These are phyloP conservation scores for Tricholoma sp. DNA, from an alignment of 768 basidiomycete species.

Conservation along the genomic window DNA sequence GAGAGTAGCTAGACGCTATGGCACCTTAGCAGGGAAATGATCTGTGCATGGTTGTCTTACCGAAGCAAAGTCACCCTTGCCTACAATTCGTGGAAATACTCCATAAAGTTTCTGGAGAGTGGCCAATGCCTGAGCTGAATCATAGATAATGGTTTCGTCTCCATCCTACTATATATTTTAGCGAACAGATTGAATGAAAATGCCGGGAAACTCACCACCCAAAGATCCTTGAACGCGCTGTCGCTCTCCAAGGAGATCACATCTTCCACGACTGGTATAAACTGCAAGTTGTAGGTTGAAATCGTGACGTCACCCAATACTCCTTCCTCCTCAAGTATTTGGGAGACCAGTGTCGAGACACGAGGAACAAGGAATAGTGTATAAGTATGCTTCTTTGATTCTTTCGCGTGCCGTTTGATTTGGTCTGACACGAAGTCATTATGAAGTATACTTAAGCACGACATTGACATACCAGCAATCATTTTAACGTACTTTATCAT, in stretches of 20 bases:
- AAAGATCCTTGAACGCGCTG: slow-evolving; percentile 81
- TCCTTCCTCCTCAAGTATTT: slow-evolving; percentile 93
- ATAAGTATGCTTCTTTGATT: slow-evolving; percentile 75
- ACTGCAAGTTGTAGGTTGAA: slow-evolving; percentile 84
- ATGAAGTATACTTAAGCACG: slow-evolving; percentile 9
- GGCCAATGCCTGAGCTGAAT: slow-evolving; percentile 82
- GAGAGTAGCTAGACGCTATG: slow-evolving; percentile 71
- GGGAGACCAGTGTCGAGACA: slow-evolving; percentile 77
- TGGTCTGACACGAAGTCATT: slow-evolving; percentile 62
- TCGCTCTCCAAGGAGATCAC: slow-evolving; percentile 88
- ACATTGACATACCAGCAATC: slow-evolving; percentile 71
- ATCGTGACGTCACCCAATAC: slow-evolving; percentile 93
- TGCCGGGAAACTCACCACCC: slow-evolving; percentile 61
- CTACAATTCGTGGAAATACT: slow-evolving; percentile 85
- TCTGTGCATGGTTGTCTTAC: slow-evolving; percentile 32
- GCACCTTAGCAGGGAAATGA: not conserved
- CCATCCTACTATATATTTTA: slow-evolving; percentile 58
- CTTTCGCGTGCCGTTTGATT: slow-evolving; percentile 73
- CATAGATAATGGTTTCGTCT: slow-evolving; percentile 85
- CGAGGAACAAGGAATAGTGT: slow-evolving; percentile 87
- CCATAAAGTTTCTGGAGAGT: slow-evolving; percentile 83
- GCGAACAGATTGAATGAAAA: not conserved
- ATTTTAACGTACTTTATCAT: slow-evolving; percentile 81
- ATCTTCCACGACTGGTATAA: slow-evolving; percentile 92
- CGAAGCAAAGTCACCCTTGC: slow-evolving; percentile 87